Evolutionary conservation across 164 flowering plant species (phyloP).

Genomic region (Vitis amurensis): DNA sequence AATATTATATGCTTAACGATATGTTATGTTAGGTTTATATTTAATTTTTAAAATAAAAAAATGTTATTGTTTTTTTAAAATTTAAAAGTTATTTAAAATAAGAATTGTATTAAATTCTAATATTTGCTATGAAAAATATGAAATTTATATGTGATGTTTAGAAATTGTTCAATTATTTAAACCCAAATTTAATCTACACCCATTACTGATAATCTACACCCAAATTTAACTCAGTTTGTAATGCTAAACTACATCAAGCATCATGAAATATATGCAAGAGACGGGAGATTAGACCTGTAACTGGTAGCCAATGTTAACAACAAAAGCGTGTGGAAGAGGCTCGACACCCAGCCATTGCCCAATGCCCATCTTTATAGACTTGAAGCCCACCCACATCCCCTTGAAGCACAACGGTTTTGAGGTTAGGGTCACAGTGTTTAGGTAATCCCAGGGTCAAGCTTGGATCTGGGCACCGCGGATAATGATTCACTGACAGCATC

Average conservation of each 20-base stretch:
- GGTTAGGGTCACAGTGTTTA: conserved; percentile 33
- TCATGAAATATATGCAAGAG: too few relatives aligned
- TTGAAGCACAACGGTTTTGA: conserved; percentile 38
- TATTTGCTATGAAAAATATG: too few relatives aligned
- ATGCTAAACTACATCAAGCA: too few relatives aligned
- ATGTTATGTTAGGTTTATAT: too few relatives aligned
- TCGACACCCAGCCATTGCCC: conserved; percentile 38
- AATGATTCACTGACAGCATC: conserved; percentile 25
- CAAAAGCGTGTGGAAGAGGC: conserved; percentile 33
- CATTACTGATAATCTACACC: conserved; percentile 27
- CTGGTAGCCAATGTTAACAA: conserved; percentile 28
- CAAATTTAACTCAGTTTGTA: too few relatives aligned
- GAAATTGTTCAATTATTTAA: too few relatives aligned
- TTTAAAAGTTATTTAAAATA: not conserved
- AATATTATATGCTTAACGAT: too few relatives aligned
- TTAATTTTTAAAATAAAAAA: too few relatives aligned
- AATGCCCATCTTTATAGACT: conserved; percentile 35
- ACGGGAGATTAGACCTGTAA: conserved; percentile 22
- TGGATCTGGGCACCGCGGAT: conserved; percentile 43
- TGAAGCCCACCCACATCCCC: conserved; percentile 35
- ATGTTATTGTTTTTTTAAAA: too few relatives aligned
- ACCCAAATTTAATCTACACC: too few relatives aligned
- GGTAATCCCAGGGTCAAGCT: conserved; percentile 39
- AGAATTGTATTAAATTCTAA: not conserved
- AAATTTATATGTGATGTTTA: too few relatives aligned